Conservation (phyloP, 139 green algal species). For the Chlamydomonas eustigma region DNA sequence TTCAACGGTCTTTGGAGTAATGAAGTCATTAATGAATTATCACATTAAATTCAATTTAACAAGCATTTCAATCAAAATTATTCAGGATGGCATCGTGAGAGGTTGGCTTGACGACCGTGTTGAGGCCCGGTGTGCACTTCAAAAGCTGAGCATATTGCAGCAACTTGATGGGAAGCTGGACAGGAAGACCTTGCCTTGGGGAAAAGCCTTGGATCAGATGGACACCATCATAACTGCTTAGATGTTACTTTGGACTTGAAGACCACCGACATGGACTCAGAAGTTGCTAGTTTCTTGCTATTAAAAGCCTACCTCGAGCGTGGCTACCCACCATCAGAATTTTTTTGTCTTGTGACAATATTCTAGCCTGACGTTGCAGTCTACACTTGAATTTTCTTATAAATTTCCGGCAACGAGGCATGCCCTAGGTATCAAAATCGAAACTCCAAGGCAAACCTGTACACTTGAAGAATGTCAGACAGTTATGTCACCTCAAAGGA, state of each 20-base stretch:
- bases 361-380: too few species aligned
- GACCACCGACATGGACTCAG: neutral
- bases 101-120: constrained; percentile 80
- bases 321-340: neutral
- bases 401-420: too few species aligned
- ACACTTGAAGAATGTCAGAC: too few species aligned
- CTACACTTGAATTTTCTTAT: too few species aligned
- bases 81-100: constrained; percentile 35
- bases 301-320: neutral
- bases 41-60: neutral
- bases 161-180: constrained; percentile 39
- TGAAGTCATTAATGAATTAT: neutral
- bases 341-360: neutral
- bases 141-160: constrained; percentile 58
- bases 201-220: constrained; percentile 1
- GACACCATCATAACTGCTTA: neutral
- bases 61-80: too few species aligned
- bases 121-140: constrained; percentile 79
- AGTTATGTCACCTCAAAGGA: too few species aligned
- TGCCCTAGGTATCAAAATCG: too few species aligned
- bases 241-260: too few species aligned
- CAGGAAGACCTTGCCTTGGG: constrained; percentile 43
- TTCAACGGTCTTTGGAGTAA: neutral
- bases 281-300: neutral
- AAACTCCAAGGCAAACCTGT: too few species aligned